Conservation (phyloP, 1,284 basidiomycete species). For the Sparassis latifolia region DNA sequence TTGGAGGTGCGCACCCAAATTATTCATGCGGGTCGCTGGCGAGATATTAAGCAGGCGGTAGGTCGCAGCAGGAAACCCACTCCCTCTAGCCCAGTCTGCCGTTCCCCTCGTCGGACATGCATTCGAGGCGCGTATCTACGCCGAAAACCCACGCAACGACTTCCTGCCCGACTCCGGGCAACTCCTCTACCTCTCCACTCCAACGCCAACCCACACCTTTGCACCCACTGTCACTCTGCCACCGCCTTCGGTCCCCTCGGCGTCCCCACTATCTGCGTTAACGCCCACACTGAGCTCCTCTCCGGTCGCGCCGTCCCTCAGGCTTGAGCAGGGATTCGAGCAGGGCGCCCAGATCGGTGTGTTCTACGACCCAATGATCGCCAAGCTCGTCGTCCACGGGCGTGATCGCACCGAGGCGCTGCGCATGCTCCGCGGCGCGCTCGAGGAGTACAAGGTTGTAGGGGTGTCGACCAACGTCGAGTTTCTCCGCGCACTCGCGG, state of each 20-base stretch:
- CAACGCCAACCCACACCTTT: conserved; percentile 58
- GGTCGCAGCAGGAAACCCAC: conserved; percentile 84
- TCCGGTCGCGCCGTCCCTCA: conserved; percentile 73
- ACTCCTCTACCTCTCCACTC: conserved; percentile 76
- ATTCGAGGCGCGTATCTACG: conserved; percentile 96
- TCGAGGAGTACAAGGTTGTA: conserved; percentile 87
- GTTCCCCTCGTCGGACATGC: conserved; percentile 87
- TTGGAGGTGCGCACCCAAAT: conserved; percentile 49
- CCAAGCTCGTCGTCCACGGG: conserved; percentile 89
- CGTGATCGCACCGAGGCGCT: conserved; percentile 84
- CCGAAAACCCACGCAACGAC: conserved; percentile 89
- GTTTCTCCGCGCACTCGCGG: conserved; percentile 76
- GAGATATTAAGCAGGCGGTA: conserved; percentile 18
- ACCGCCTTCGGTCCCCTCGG: conserved; percentile 24
- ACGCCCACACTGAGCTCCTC: conserved; percentile 83
- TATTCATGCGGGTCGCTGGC: too few relatives aligned
- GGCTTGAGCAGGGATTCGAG: conserved; percentile 88
- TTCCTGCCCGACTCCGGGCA: conserved; percentile 90
- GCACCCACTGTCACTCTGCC: conserved; percentile 31
- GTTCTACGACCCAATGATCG: conserved; percentile 93
- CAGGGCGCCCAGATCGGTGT: conserved; percentile 86
- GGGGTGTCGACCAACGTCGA: conserved; percentile 90
- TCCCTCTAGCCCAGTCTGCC: conserved; percentile 71
- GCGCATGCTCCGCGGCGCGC: conserved; percentile 68
- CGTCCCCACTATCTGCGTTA: conserved; percentile 7